These are phyloP conservation scores for Arthrinium puccinioides DNA, from an alignment of 2,329 filamentous ascomycete species.

Conservation along the genomic window DNA sequence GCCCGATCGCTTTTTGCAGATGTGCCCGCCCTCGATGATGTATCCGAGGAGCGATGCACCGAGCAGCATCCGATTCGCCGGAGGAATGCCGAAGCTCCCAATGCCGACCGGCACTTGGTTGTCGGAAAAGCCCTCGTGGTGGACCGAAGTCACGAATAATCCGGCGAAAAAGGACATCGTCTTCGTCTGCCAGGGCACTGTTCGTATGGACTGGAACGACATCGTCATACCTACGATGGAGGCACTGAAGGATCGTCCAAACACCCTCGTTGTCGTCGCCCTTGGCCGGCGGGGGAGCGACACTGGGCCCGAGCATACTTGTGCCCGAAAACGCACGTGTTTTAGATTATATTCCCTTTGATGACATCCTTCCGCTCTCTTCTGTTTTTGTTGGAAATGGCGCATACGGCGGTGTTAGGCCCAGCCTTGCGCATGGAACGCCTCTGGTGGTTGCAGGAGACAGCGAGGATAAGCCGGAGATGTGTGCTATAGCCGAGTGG, in stretches of 20 bases:
- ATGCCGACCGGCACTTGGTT: not conserved
- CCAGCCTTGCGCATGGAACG: not conserved
- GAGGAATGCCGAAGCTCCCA: not conserved
- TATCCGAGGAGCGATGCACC: slow-evolving; percentile 6
- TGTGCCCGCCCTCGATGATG: slow-evolving; percentile 3
- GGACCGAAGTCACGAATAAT: slow-evolving; percentile 2
- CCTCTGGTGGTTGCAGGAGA: slow-evolving; percentile 4
- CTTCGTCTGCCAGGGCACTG: slow-evolving; percentile 27
- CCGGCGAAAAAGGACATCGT: slow-evolving; percentile 21
- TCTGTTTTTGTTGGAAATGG: slow-evolving; percentile 1
- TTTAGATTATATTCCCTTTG: slow-evolving; percentile 2
- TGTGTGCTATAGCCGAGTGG: slow-evolving; percentile 1
- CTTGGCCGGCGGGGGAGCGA: slow-evolving; percentile 2
- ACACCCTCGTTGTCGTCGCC: slow-evolving; percentile 24
- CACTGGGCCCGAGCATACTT: not conserved
- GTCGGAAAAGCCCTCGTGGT: slow-evolving; percentile 1
- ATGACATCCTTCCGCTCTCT: slow-evolving; percentile 1
- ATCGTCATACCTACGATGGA: slow-evolving; percentile 27
- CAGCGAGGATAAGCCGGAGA: slow-evolving; percentile 4
- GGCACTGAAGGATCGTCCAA: slow-evolving; percentile 22
- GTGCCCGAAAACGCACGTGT: slow-evolving; percentile 1
- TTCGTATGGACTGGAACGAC: slow-evolving; percentile 19
- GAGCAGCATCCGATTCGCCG: not conserved
- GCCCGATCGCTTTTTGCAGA: slow-evolving; percentile 6
- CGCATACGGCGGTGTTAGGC: slow-evolving; percentile 3